phyloP scores from a whole-genome alignment of 2,329 filamentous ascomycete genomes.

The Chaetothyriales sp. region DNA sequence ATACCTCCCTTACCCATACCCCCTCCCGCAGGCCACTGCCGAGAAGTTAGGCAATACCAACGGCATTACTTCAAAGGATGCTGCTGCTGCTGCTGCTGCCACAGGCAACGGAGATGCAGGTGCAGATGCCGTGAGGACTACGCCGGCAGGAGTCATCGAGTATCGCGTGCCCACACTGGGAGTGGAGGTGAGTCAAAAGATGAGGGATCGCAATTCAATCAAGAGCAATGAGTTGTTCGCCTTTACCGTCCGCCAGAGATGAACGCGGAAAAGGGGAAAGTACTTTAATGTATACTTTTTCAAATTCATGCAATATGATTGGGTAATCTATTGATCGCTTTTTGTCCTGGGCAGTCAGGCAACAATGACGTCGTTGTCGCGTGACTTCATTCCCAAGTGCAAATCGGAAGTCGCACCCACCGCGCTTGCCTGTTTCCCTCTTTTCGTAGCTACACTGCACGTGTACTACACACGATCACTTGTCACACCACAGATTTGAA shows the following conservation, averaged over 20 bases:
- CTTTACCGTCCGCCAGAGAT: conserved; percentile 18
- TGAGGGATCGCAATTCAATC: conserved; percentile 34
- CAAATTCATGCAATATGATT: too few species aligned
- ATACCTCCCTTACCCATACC: conserved; percentile 48
- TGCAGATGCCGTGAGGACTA: conserved; percentile 18
- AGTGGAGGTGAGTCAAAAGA: conserved; percentile 36
- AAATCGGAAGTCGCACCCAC: too few species aligned
- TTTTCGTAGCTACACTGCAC: too few species aligned
- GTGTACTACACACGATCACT: too few species aligned
- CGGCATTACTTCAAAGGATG: conserved; percentile 25
- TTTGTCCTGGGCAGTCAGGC: too few species aligned
- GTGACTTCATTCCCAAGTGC: too few species aligned
- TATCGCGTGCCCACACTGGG: conserved; percentile 48
- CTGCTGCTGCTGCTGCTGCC: conserved; percentile 17
- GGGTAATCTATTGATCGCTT: too few species aligned
- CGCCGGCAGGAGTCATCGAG: conserved; percentile 34
- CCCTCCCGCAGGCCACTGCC: conserved; percentile 27
- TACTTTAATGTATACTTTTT: background rate
- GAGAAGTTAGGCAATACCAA: conserved; percentile 36
- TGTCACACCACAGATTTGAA: too few species aligned
- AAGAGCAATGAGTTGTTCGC: conserved; percentile 44
- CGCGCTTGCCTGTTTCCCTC: too few species aligned
- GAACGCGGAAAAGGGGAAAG: background rate
- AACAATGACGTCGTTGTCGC: too few species aligned
- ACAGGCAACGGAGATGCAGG: background rate